Evolutionary conservation across 306 rosid species (phyloP).

Genomic region (Medicago arabica): DNA sequence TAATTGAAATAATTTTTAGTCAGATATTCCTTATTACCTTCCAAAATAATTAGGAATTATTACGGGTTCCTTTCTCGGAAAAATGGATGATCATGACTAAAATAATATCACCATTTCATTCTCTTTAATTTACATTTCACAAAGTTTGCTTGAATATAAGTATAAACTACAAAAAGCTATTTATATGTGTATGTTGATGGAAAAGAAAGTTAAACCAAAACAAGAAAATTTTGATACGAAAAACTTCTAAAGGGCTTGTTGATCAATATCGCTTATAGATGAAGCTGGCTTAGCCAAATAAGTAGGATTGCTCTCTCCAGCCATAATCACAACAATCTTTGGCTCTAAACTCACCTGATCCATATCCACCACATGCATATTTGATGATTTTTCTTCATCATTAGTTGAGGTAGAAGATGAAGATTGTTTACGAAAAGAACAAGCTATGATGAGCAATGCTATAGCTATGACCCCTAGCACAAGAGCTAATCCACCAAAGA

Average conservation of each 20-base stretch:
- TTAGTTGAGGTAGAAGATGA: slow-evolving; percentile 9
- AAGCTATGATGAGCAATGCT: slow-evolving; percentile 60
- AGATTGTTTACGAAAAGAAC: slow-evolving; percentile 46
- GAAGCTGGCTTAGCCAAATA: slow-evolving; percentile 66
- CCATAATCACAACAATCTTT: slow-evolving; percentile 75
- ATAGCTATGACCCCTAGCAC: slow-evolving; percentile 57
- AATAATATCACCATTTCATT: too few relatives aligned
- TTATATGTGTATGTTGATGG: too few relatives aligned
- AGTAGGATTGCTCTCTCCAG: slow-evolving; percentile 77
- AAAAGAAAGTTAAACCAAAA: background rate
- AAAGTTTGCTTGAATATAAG: too few relatives aligned
- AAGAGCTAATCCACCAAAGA: slow-evolving; percentile 67
- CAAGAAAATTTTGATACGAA: background rate
- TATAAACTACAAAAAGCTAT: too few relatives aligned
- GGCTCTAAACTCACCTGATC: slow-evolving; percentile 44
- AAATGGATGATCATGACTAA: too few relatives aligned
- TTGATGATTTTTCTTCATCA: slow-evolving; percentile 42
- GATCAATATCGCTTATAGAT: slow-evolving; percentile 14
- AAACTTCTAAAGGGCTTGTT: background rate
- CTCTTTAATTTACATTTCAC: background rate
- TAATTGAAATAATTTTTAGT: too few relatives aligned
- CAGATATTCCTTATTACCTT: too few relatives aligned
- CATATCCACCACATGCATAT: slow-evolving; percentile 21
- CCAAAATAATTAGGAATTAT: too few relatives aligned
- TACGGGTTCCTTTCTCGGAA: too few relatives aligned